Evolutionary conservation across 345 rosid species (phyloP).

Genomic region (Salix purpurea): DNA sequence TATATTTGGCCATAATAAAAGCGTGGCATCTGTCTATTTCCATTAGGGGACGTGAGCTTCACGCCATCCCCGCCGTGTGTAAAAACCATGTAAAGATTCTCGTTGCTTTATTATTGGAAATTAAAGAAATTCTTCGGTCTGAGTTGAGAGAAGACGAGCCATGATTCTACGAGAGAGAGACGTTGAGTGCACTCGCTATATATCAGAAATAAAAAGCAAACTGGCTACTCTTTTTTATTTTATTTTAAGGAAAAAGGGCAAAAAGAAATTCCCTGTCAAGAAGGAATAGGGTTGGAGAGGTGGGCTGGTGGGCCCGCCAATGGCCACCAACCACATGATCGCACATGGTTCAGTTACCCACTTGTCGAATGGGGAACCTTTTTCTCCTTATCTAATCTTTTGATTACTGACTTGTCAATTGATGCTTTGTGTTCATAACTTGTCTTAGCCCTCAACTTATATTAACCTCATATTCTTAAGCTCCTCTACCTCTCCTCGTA

Average conservation of each 20-base stretch:
- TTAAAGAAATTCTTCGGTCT: background rate
- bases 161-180: background rate
- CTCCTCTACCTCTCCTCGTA: background rate
- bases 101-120: constrained; percentile 1
- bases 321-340: constrained; percentile 39
- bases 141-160: background rate
- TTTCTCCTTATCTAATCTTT: constrained; percentile 18
- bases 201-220: background rate
- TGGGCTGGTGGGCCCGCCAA: constrained; percentile 29
- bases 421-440: constrained; percentile 21
- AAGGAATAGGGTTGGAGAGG: constrained; percentile 21
- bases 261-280: background rate
- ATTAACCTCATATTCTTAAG: background rate
- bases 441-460: constrained; percentile 17
- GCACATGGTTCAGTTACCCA: constrained; percentile 42
- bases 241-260: background rate
- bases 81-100: background rate
- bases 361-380: constrained; percentile 21
- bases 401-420: constrained; percentile 24
- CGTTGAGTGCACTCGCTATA: background rate
- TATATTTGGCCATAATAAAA: background rate
- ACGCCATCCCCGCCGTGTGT: background rate
- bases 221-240: background rate
- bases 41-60: background rate
- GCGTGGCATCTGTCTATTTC: background rate